These are phyloP conservation scores for Pharnaceum exiguum DNA, from an alignment of 148 eudicot genomes.

Conservation along the genomic window DNA sequence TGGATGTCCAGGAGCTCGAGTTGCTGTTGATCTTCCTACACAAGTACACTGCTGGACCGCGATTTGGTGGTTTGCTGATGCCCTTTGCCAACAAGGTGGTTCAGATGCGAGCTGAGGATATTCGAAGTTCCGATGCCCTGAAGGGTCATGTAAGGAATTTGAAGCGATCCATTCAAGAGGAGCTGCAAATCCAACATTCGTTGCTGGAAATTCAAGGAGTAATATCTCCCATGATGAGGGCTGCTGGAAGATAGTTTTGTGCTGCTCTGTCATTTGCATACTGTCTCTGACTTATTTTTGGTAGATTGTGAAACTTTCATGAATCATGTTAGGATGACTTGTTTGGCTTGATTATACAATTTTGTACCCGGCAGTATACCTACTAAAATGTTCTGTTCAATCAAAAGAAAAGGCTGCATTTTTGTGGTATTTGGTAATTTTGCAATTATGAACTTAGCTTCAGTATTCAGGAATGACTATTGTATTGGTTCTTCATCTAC, in stretches of 20 bases:
- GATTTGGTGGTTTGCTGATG: conserved; percentile 62
- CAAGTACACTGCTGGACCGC: conserved; percentile 63
- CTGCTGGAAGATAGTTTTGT: conserved; percentile 54
- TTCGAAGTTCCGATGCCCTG: conserved; percentile 38
- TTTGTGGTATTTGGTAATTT: too few species aligned
- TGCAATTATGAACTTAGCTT: too few species aligned
- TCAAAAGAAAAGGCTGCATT: too few species aligned
- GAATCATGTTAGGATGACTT: too few species aligned
- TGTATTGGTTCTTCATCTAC: too few species aligned
- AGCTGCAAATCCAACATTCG: conserved; percentile 68
- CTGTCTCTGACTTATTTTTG: too few species aligned
- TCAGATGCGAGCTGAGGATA: conserved; percentile 68
- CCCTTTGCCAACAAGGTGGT: conserved; percentile 70
- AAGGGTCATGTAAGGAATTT: conserved; percentile 56
- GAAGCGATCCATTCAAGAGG: conserved; percentile 69
- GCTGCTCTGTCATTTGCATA: neutral
- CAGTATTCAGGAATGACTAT: too few species aligned
- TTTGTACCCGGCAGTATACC: too few species aligned
- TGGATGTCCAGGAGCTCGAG: conserved; percentile 68
- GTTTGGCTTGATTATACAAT: too few species aligned
- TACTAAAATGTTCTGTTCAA: too few species aligned
- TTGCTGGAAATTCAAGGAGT: conserved; percentile 86
- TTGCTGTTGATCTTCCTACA: conserved; percentile 60
- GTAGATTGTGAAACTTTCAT: too few species aligned
- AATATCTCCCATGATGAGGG: conserved; percentile 77